phyloP scores from a whole-genome alignment of 768 basidiomycete species.

The Phylloporus sp. region DNA sequence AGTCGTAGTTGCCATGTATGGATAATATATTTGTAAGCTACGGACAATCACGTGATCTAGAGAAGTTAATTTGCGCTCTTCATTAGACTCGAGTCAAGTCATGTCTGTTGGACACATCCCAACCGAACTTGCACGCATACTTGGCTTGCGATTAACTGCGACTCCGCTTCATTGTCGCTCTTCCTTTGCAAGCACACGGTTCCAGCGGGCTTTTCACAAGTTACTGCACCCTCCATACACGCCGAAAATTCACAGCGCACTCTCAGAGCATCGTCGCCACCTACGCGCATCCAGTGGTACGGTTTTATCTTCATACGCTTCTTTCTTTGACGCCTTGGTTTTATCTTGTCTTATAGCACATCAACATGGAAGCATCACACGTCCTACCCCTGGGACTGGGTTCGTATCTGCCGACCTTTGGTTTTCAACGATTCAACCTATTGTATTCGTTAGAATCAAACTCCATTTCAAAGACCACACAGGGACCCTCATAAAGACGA shows the following conservation, averaged over 20 bases:
- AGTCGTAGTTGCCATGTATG: not conserved
- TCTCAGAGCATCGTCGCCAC: constrained; percentile 3
- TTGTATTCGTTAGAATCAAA: constrained; percentile 60
- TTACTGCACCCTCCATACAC: not conserved
- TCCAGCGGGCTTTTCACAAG: constrained; percentile 13
- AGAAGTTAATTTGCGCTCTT: not conserved
- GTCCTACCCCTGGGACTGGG: constrained; percentile 70
- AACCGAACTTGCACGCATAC: constrained; percentile 14
- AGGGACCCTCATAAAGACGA: constrained; percentile 76
- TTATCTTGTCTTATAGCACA: constrained; percentile 5
- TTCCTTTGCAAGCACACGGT: not conserved
- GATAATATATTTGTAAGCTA: not conserved
- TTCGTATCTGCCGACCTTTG: constrained; percentile 18
- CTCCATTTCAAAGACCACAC: constrained; percentile 88
- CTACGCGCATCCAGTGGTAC: constrained; percentile 20
- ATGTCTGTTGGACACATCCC: constrained; percentile 2
- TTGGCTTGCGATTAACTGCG: constrained; percentile 5
- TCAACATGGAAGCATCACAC: constrained; percentile 51
- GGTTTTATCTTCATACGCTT: not conserved
- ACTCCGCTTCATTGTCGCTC: constrained; percentile 1
- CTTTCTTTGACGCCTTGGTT: not conserved
- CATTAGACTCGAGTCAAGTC: not conserved
- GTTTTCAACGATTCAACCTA: not conserved
- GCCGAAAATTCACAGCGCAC: not conserved
- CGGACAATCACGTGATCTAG: constrained; percentile 1